phyloP scores from a whole-genome alignment of 2,329 filamentous ascomycete genomes.

The Stagonosporopsis rhizophila region DNA sequence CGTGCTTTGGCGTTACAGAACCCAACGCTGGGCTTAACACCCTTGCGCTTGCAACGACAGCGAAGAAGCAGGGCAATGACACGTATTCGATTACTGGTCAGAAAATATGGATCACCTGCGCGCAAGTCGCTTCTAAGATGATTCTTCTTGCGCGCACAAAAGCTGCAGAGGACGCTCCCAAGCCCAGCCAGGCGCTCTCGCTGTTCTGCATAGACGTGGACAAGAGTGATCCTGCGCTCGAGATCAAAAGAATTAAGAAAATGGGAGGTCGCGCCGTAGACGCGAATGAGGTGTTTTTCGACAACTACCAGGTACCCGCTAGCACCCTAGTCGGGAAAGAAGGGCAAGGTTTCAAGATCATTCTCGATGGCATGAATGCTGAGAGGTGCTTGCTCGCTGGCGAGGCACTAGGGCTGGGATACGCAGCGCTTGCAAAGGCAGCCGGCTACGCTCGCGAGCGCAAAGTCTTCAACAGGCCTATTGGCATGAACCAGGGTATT shows the following conservation, averaged over 20 bases:
- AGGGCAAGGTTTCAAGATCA: constrained; percentile 77
- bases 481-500: constrained; percentile 67
- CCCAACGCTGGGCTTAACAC: constrained; percentile 83
- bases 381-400: constrained; percentile 65
- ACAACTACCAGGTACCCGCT: constrained; percentile 73
- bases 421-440: constrained; percentile 63
- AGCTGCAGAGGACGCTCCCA: constrained; percentile 69
- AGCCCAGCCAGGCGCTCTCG: constrained; percentile 76
- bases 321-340: constrained; percentile 73
- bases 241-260: constrained; percentile 77
- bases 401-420: constrained; percentile 81
- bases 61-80: constrained; percentile 59
- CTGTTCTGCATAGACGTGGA: constrained; percentile 84
- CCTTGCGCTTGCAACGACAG: constrained; percentile 63
- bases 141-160: constrained; percentile 81
- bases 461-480: constrained; percentile 63
- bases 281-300: constrained; percentile 88
- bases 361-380: constrained; percentile 59
- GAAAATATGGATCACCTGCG: constrained; percentile 90
- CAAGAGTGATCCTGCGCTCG: constrained; percentile 64
- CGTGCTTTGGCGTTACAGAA: constrained; percentile 86
- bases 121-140: constrained; percentile 84
- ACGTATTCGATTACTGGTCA: constrained; percentile 75
- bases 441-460: constrained; percentile 58
- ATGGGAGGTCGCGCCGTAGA: constrained; percentile 86